Base-by-base conservation (phyloP, 192 early-diverging fungal species). In the Rhizoclosmatium globosum region DNA sequence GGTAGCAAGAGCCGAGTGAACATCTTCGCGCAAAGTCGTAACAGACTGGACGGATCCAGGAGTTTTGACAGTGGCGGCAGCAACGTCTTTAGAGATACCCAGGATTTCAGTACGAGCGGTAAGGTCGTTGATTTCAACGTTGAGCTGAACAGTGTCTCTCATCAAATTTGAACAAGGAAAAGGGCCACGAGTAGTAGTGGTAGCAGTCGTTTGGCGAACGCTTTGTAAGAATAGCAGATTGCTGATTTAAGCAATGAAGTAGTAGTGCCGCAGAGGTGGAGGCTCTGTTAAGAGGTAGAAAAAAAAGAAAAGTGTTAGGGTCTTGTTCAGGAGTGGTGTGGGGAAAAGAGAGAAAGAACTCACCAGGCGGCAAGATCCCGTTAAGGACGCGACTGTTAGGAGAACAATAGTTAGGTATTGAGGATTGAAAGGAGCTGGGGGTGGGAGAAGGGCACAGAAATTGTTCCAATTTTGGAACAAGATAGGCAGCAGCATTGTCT, bases 331-430 rank as follows among this genome's bases (percentile, higher is more conserved):
- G 31, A 0, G n/a, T n/a, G 13, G 1, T 11, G 73, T 42, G 17
- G 2, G n/a, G 43, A 64, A 75, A 3, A 45, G 13, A 75, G 64
- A 11, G 23, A 19, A 23, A 23, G 9, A 31, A 56, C 74, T 15
- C 2, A 76, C 74, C 74, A 67, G 74, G 74, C 74, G 74, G 74
- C 74, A 76, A 66, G 74, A 76, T 76, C 62, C 57, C 64, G 19
- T 21, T 47, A 39, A 67, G 74, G 74, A 76, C 39, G 74, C 23
- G 57, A 17, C 59, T 66, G 64, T 46, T 13, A 60, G 53, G 17
- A 71, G 56, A 46, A 43, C 17, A 57, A 57, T 56, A 38, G 38
- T 48, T 39, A 71, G 68, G 68, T 41, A 11, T 21, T 11, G 7
- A 0, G 7, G 7, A 23, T 6, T 64, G 56, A 53, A 53, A 17